Base-by-base conservation (phyloP, 2,329 filamentous ascomycete species). In the Rhytidhysteron rufulum region DNA sequence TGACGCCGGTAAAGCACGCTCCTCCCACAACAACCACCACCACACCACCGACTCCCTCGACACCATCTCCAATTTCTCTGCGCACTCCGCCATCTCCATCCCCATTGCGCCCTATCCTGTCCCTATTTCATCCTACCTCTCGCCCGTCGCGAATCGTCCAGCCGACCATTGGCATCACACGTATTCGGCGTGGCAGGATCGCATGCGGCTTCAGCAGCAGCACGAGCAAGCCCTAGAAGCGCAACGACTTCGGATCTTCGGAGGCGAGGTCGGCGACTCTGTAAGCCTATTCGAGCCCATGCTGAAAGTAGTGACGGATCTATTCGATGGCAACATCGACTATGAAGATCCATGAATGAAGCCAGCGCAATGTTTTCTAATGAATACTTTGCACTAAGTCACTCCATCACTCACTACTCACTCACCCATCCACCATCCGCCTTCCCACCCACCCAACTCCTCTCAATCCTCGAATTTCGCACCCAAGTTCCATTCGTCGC, bases 241-340 rank as follows among this genome's bases (percentile, higher is more conserved):
- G 24, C 59, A 67, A 38, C 57, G 60, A n/a, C 54, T 67, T 31
- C 61, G 68, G 22, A 58, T 70, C 45, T 72, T 72, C 49, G 69
- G 69, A 16, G 69, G 68, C 20, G 57, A 65, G 39, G 62, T 55
- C 33, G 65, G 63, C 39, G 67, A 70, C 42, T 68, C 70, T 48
- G 55, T 57, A 50, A 58, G 58, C 44, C 59, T 72, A 11, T 57
- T 69, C 37, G 68, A 65, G 37, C 63, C 66, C 2, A 72, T 72
- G 69, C 50, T 72, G 43, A 67, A 68, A 52, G 69, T 72, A 9
- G 69, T 72, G 16, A 66, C 67, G 39, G 62, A 66, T 45, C 58
- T 72, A 11, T 72, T 72, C 47, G 59, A 70, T 41, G 68, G 67
- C 22, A 52, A 58, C 39, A 62, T 66, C 43, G 69, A 72, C 50